Percentiles rank a stretch among this genome's conserved stretches.
phyloP scores from a whole-genome alignment of 495 filamentous ascomycete species.

The Aspergillus funiculosus region DNA sequence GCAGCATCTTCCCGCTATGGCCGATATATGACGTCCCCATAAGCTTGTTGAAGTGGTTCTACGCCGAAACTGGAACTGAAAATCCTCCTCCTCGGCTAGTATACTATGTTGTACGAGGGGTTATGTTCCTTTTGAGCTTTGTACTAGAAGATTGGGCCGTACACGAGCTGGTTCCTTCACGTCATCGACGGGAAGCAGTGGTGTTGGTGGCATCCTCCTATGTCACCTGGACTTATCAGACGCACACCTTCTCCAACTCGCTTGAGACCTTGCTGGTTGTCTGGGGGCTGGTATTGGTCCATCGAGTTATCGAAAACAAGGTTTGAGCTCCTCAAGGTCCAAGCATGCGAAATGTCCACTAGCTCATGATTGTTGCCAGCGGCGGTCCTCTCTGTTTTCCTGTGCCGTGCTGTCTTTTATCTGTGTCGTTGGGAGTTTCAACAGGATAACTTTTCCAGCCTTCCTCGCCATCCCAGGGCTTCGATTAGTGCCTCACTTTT shows the following conservation, averaged over 20 bases:
- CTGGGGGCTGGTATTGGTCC: constrained; percentile 87
- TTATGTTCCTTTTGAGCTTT: constrained; percentile 93
- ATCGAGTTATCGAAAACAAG: constrained; percentile 70
- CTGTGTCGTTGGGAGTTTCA: constrained; percentile 81
- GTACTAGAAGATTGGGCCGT: constrained; percentile 97
- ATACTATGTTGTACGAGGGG: constrained; percentile 77
- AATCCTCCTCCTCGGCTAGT: constrained; percentile 63
- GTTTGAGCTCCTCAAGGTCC: constrained; percentile 37
- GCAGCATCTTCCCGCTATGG: constrained; percentile 96
- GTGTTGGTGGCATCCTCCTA: constrained; percentile 88
- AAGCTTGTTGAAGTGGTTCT: constrained; percentile 83
- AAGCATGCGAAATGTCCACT: not conserved
- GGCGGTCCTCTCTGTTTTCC: constrained; percentile 67
- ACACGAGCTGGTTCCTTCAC: constrained; percentile 75
- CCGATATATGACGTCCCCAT: constrained; percentile 87
- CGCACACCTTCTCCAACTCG: constrained; percentile 97
- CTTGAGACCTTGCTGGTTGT: constrained; percentile 86
- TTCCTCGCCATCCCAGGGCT: constrained; percentile 78
- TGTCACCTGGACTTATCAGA: constrained; percentile 98
- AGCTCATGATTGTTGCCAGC: constrained; percentile 40
- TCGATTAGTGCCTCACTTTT: constrained; percentile 76
- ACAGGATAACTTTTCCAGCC: constrained; percentile 93
- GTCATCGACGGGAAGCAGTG: constrained; percentile 65
- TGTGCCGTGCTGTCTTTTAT: constrained; percentile 72
- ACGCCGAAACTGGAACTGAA: constrained; percentile 52